phyloP scores from a whole-genome alignment of 2,329 filamentous ascomycete species.

The Alternaria sp. region DNA sequence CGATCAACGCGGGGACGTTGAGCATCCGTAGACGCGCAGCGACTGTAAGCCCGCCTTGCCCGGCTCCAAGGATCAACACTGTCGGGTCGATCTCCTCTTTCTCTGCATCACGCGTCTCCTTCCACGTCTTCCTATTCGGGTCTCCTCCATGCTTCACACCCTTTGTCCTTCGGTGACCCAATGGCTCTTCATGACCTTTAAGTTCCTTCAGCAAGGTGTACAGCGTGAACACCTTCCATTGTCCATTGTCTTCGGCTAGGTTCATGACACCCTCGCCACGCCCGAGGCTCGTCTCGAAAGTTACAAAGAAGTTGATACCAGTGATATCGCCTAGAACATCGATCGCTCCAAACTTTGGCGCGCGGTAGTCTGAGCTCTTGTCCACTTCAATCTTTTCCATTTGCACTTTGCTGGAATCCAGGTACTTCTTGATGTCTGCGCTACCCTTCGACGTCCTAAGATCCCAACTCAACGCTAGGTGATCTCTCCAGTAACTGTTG shows the following conservation, averaged over 20 bases:
- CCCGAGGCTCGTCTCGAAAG: constrained; percentile 37
- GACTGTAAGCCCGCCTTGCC: constrained; percentile 53
- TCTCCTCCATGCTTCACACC: constrained; percentile 40
- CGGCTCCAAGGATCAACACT: constrained; percentile 47
- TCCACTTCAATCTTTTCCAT: constrained; percentile 41
- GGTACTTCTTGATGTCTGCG: constrained; percentile 51
- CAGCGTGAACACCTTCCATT: constrained; percentile 51
- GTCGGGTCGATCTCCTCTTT: constrained; percentile 32
- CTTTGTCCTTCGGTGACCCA: constrained; percentile 29
- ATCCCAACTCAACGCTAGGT: constrained; percentile 63
- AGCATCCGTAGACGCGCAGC: constrained; percentile 55
- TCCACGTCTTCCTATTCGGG: constrained; percentile 39
- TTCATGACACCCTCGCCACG: constrained; percentile 44
- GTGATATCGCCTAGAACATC: constrained; percentile 39
- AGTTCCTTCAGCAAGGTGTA: constrained; percentile 47
- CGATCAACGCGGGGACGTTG: constrained; percentile 51
- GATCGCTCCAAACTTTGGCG: constrained; percentile 36
- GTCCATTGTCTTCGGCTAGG: constrained; percentile 40
- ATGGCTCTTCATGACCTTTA: constrained; percentile 44
- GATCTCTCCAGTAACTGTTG: constrained; percentile 65
- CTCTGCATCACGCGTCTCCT: constrained; percentile 38
- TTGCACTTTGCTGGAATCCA: constrained; percentile 42
- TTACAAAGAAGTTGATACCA: constrained; percentile 37
- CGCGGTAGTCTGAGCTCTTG: constrained; percentile 20
- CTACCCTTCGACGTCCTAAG: constrained; percentile 59